These are phyloP conservation scores for Discostella stelligera DNA, from an alignment of 352 stramenopile species.

Conservation along the genomic window DNA sequence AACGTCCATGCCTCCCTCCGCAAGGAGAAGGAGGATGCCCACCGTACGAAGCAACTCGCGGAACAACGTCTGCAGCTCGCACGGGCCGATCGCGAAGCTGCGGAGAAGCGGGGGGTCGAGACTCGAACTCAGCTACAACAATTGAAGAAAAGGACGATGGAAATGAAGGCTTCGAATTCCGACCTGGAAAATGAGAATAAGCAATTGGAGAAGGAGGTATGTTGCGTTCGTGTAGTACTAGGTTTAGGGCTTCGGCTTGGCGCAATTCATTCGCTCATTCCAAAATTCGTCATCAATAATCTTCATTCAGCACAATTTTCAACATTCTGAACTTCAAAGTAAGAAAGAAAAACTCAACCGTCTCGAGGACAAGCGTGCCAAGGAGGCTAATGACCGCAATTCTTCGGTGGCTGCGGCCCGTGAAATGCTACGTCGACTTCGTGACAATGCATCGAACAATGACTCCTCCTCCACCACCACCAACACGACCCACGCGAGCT, in stretches of 20 bases:
- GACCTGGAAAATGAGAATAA: conserved; percentile 44
- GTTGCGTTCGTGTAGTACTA: neutral
- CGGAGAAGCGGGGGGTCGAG: conserved; percentile 26
- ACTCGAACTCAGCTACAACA: conserved; percentile 40
- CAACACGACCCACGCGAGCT: no score
- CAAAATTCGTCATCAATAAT: no score
- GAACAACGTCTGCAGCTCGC: conserved; percentile 49
- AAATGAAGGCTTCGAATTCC: conserved; percentile 15
- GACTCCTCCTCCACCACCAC: neutral
- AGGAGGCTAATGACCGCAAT: conserved; percentile 20
- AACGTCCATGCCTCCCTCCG: conserved; percentile 49
- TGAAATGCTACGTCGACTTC: conserved; percentile 28
- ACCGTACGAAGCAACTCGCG: conserved; percentile 49
- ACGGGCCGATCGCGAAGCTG: conserved; percentile 39
- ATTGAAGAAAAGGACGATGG: conserved; percentile 9
- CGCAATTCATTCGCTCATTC: conserved; percentile 14
- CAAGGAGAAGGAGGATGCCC: conserved; percentile 53
- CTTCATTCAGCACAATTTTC: conserved; percentile 56
- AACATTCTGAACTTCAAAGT: conserved; percentile 64
- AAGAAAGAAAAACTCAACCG: conserved; percentile 61
- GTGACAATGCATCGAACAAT: conserved; percentile 17
- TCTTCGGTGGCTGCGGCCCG: conserved; percentile 17
- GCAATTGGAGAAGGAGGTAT: conserved; percentile 54
- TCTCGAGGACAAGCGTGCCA: conserved; percentile 35
- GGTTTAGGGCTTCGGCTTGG: neutral